phyloP scores from a whole-genome alignment of 148 eudicot species.

The Diospyros lotus region DNA sequence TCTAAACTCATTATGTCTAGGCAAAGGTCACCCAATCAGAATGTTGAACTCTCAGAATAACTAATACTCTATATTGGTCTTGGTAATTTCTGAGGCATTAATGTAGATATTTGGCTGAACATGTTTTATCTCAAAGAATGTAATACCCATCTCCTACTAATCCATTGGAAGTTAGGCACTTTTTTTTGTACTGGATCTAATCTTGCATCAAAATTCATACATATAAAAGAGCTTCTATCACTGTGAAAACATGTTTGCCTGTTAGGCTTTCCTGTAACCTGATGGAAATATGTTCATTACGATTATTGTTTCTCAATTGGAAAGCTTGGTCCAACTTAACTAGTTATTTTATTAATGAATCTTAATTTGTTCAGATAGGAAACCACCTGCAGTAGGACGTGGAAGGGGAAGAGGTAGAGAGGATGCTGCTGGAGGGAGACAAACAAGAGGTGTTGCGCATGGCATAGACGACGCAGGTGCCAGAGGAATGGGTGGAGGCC shows the following conservation, averaged over 20 bases:
- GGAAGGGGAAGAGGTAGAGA: slow-evolving; percentile 46
- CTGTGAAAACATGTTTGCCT: not conserved
- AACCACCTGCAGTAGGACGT: slow-evolving; percentile 42
- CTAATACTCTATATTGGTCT: too few relatives aligned
- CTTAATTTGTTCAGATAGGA: slow-evolving; percentile 25
- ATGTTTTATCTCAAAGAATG: not conserved
- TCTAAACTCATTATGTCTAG: not conserved
- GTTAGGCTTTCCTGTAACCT: not conserved
- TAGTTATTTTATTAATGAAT: not conserved
- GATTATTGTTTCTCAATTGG: not conserved
- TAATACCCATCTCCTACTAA: not conserved
- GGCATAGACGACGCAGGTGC: slow-evolving; percentile 32
- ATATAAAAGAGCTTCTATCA: not conserved
- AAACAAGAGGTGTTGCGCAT: slow-evolving; percentile 28
- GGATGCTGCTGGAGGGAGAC: slow-evolving; percentile 26
- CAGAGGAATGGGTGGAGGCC: slow-evolving; percentile 21
- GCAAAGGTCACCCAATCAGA: not conserved
- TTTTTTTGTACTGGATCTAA: not conserved
- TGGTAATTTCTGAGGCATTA: too few relatives aligned
- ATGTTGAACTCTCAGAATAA: too few relatives aligned
- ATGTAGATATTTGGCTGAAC: not conserved
- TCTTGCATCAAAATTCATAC: not conserved
- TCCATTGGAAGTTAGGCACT: not conserved
- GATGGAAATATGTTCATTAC: not conserved
- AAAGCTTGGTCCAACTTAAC: not conserved